Evolutionary conservation across 2,329 filamentous ascomycete genomes (phyloP).

Genomic region (Verticillium nubilum): DNA sequence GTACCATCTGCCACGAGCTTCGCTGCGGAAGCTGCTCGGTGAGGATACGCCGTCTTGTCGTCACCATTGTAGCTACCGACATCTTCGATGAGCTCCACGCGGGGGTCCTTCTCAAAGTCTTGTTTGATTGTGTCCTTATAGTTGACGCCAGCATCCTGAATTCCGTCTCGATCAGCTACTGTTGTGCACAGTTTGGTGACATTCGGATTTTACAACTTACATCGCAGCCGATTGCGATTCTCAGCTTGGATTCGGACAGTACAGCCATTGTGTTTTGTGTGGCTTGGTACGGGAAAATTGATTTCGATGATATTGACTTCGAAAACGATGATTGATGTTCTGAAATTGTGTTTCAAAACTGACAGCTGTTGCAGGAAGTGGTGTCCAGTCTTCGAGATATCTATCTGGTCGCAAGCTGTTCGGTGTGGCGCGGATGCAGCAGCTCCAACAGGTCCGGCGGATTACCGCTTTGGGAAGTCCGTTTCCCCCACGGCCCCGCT

Average conservation of each 20-base stretch:
- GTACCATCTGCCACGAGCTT: slow-evolving; percentile 54
- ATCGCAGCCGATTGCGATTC: slow-evolving; percentile 49
- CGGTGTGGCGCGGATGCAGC: not conserved
- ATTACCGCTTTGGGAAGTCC: slow-evolving; percentile 8
- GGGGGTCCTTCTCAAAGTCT: slow-evolving; percentile 61
- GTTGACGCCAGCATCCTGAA: slow-evolving; percentile 62
- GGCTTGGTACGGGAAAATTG: too few species aligned
- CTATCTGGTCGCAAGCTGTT: not conserved
- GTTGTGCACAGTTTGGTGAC: not conserved
- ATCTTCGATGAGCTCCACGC: slow-evolving; percentile 64
- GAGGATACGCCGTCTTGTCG: slow-evolving; percentile 79
- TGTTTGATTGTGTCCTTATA: slow-evolving; percentile 77
- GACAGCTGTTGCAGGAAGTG: too few species aligned
- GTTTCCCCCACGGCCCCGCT: not conserved
- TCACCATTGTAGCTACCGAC: slow-evolving; percentile 61
- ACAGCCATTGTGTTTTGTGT: not conserved
- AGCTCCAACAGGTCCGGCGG: slow-evolving; percentile 1
- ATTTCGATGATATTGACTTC: too few species aligned
- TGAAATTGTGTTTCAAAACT: not conserved
- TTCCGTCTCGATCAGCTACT: not conserved
- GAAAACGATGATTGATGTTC: too few species aligned
- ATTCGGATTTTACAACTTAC: slow-evolving; percentile 27
- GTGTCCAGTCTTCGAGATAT: not conserved
- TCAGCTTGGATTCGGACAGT: slow-evolving; percentile 32
- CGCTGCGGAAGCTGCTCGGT: slow-evolving; percentile 69